A percentile compares a stretch with the other conserved stretches of the same genome.
Conservation (phyloP, 495 filamentous ascomycete genomes). For the Penicilliopsis zonata region DNA sequence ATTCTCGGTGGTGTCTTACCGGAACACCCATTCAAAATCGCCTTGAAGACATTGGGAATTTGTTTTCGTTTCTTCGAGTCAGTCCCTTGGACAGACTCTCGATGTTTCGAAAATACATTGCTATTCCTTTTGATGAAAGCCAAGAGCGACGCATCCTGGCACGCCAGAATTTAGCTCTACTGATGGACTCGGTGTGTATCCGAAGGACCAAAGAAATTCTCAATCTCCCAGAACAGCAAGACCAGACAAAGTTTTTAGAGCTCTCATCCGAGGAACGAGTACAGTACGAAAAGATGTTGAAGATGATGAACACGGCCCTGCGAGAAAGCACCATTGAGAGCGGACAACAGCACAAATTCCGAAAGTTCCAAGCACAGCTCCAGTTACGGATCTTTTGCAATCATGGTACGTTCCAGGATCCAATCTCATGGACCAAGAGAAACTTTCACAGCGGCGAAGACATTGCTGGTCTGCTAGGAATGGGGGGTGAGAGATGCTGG, state of each 20-base stretch:
- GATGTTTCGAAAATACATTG: constrained; percentile 6
- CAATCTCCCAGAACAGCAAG: constrained; percentile 17
- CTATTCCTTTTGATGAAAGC: constrained; percentile 4
- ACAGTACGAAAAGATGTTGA: constrained; percentile 18
- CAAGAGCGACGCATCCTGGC: neutral
- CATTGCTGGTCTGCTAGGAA: constrained; percentile 4
- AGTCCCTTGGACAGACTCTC: constrained; percentile 4
- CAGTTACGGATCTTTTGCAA: constrained; percentile 34
- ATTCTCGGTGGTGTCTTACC: constrained; percentile 11
- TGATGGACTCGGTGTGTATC: constrained; percentile 12
- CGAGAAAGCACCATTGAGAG: constrained; percentile 12
- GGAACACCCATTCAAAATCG: constrained; percentile 15
- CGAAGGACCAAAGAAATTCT: constrained; percentile 14
- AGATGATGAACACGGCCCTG: constrained; percentile 19
- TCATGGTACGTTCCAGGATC: constrained; percentile 30
- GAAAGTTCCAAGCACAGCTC: constrained; percentile 27
- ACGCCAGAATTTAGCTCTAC: constrained; percentile 3
- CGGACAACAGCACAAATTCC: constrained; percentile 11
- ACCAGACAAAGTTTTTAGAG: constrained; percentile 6
- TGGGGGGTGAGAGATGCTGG: constrained; percentile 7
- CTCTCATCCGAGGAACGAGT: constrained; percentile 16
- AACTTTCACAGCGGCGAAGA: constrained; percentile 9
- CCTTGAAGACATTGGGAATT: constrained; percentile 8
- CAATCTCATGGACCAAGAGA: constrained; percentile 19
- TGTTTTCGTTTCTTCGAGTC: constrained; percentile 11